phyloP scores from a whole-genome alignment of 2,329 filamentous ascomycete genomes.

The Aspergillaceae sp. region DNA sequence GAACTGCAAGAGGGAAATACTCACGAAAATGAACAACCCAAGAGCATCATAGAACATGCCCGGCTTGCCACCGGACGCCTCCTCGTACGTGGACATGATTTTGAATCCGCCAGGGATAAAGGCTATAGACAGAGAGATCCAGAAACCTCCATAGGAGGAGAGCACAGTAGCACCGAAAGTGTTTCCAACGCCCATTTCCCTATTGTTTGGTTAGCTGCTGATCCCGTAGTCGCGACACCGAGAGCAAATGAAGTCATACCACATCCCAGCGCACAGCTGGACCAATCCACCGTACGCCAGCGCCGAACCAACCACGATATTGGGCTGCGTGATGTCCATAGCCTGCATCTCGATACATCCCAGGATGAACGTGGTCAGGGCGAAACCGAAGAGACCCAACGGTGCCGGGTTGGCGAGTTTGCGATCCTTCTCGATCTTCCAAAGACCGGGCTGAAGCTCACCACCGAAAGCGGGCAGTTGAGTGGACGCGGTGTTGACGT shows the following conservation, averaged over 20 bases:
- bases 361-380: slow-evolving; percentile 67
- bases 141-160: slow-evolving; percentile 71
- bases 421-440: slow-evolving; percentile 51
- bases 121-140: slow-evolving; percentile 63
- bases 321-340: slow-evolving; percentile 49
- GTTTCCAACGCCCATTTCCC: slow-evolving; percentile 72
- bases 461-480: slow-evolving; percentile 54
- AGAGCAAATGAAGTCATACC: slow-evolving; percentile 40
- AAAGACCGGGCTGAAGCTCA: slow-evolving; percentile 58
- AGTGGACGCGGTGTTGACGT: slow-evolving; percentile 31
- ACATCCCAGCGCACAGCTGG: slow-evolving; percentile 72
- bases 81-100: slow-evolving; percentile 43
- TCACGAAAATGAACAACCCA: slow-evolving; percentile 58
- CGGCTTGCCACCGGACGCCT: slow-evolving; percentile 20
- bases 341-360: slow-evolving; percentile 62
- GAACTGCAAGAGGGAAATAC: slow-evolving; percentile 4
- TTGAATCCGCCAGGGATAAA: slow-evolving; percentile 56
- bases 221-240: not conserved
- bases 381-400: slow-evolving; percentile 64
- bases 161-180: slow-evolving; percentile 70
- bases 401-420: slow-evolving; percentile 69
- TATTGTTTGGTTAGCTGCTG: slow-evolving; percentile 20
- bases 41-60: slow-evolving; percentile 48
- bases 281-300: slow-evolving; percentile 65
- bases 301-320: slow-evolving; percentile 57